A percentile compares a stretch with the other conserved stretches of the same genome.
phyloP scores from a whole-genome alignment of 2,329 filamentous ascomycete species.

The Aschersonia sp. region DNA sequence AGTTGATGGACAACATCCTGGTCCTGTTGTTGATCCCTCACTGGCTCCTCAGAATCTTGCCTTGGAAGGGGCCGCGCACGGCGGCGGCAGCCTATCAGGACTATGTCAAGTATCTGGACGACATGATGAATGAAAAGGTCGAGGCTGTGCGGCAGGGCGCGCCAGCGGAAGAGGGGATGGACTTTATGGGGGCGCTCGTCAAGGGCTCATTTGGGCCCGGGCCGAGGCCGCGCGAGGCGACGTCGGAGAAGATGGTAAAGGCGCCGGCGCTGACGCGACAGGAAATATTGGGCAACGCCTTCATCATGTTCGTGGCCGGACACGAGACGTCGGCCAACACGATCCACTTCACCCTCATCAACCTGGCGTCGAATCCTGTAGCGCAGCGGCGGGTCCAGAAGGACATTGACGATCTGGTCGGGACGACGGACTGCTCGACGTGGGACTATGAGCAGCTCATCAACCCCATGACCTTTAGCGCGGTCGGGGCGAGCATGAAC shows the following conservation, averaged over 20 bases:
- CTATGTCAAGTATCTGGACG: slow-evolving; percentile 55
- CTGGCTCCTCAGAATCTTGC: slow-evolving; percentile 38
- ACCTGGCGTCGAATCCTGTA: slow-evolving; percentile 49
- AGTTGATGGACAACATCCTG: slow-evolving; percentile 48
- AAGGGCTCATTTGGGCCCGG: slow-evolving; percentile 1
- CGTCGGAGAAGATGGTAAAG: slow-evolving; percentile 6
- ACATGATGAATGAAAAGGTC: slow-evolving; percentile 49
- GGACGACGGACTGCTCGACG: slow-evolving; percentile 36
- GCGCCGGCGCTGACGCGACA: slow-evolving; percentile 34
- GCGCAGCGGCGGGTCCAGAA: slow-evolving; percentile 52
- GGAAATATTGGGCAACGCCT: slow-evolving; percentile 61
- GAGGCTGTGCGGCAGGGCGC: slow-evolving; percentile 22
- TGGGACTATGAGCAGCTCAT: slow-evolving; percentile 62
- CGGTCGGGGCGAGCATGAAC: slow-evolving; percentile 63
- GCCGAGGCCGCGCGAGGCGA: slow-evolving; percentile 17
- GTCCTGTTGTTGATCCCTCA: slow-evolving; percentile 44
- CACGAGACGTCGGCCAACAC: slow-evolving; percentile 71
- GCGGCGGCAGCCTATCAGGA: slow-evolving; percentile 43
- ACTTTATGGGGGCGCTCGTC: slow-evolving; percentile 34
- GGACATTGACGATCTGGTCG: slow-evolving; percentile 54
- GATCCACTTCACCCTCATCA: slow-evolving; percentile 55
- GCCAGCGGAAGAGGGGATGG: slow-evolving; percentile 30
- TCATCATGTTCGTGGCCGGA: slow-evolving; percentile 55
- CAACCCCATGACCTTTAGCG: slow-evolving; percentile 49
- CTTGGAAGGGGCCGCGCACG: slow-evolving; percentile 33